Evolutionary conservation across 2,329 filamentous ascomycete genomes (phyloP).

Genomic region (Ophiostoma piceae): DNA sequence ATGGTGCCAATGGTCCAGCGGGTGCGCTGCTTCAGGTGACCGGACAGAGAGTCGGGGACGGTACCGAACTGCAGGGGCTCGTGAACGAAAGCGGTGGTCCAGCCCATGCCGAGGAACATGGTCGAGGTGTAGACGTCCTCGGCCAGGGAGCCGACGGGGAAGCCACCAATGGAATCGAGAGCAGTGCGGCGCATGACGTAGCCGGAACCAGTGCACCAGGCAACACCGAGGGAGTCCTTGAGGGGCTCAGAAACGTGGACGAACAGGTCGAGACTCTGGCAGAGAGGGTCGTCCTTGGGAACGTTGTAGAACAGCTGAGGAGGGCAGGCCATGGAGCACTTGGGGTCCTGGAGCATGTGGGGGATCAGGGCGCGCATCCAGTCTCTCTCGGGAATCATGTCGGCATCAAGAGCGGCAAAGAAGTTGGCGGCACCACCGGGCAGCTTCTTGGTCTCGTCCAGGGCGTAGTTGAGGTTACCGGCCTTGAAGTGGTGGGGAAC

Average conservation of each 20-base stretch:
- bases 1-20: conserved; percentile 54
- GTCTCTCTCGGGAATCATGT: conserved; percentile 60
- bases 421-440: conserved; percentile 52
- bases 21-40: conserved; percentile 53
- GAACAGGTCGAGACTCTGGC: conserved; percentile 55
- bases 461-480: conserved; percentile 58
- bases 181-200: conserved; percentile 55
- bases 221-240: conserved; percentile 48
- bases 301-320: conserved; percentile 61
- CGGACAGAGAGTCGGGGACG: conserved; percentile 52
- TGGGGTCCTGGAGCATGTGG: conserved; percentile 52
- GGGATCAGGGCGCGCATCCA: conserved; percentile 58
- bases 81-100: conserved; percentile 57
- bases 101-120: conserved; percentile 54
- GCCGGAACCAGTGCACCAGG: conserved; percentile 59
- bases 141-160: conserved; percentile 53
- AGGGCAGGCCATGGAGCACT: conserved; percentile 55
- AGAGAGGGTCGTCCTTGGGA: conserved; percentile 52
- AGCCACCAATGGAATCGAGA: conserved; percentile 56
- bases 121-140: conserved; percentile 58
- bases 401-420: conserved; percentile 46
- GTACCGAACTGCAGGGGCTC: conserved; percentile 57
- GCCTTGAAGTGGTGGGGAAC: conserved; percentile 57
- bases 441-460: conserved; percentile 45
- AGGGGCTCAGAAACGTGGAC: conserved; percentile 49